A percentile compares a stretch with the other conserved stretches of the same genome.
These are phyloP conservation scores for Gastrodia elata DNA, from an alignment of 106 monocot species.

Conservation along the genomic window DNA sequence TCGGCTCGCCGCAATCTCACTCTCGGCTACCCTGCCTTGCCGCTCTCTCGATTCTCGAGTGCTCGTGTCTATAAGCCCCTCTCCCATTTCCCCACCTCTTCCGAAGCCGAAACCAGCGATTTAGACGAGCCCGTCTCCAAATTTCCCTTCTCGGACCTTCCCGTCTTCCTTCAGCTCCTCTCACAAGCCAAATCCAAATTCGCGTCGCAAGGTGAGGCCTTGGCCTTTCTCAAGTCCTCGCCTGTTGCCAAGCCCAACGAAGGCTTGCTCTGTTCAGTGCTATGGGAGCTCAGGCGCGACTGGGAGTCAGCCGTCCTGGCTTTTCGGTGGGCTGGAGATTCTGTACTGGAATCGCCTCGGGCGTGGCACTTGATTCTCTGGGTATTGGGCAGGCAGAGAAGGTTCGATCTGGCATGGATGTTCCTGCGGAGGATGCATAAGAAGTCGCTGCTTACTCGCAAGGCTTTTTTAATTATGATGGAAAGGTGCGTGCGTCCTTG, in stretches of 20 bases:
- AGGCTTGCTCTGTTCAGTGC: conserved; percentile 30
- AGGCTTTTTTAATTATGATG: conserved; percentile 53
- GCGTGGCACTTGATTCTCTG: conserved; percentile 62
- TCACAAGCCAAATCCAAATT: conserved; percentile 25
- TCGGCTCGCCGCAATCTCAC: too few relatives aligned
- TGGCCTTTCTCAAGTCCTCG: conserved; percentile 24
- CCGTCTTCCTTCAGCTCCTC: conserved; percentile 28
- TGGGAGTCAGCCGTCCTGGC: conserved; percentile 57
- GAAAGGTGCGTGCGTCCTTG: conserved; percentile 38
- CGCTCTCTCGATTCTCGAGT: neutral
- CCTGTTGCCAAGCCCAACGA: conserved; percentile 12
- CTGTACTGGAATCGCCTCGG: conserved; percentile 15
- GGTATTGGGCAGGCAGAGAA: conserved; percentile 47
- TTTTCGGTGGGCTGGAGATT: conserved; percentile 44
- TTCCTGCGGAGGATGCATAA: conserved; percentile 40
- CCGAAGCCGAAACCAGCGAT: conserved; percentile 17
- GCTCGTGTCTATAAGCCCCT: neutral
- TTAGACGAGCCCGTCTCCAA: conserved; percentile 17
- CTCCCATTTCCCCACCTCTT: neutral
- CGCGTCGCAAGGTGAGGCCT: conserved; percentile 24
- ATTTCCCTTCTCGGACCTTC: conserved; percentile 14
- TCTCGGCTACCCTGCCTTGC: too few relatives aligned
- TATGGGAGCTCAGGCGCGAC: conserved; percentile 67
- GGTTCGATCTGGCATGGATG: conserved; percentile 58
- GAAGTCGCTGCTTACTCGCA: conserved; percentile 28